Evolutionary conservation across 1,139 yeast species (phyloP).

Genomic region (Pneumocystis jirovecii): DNA sequence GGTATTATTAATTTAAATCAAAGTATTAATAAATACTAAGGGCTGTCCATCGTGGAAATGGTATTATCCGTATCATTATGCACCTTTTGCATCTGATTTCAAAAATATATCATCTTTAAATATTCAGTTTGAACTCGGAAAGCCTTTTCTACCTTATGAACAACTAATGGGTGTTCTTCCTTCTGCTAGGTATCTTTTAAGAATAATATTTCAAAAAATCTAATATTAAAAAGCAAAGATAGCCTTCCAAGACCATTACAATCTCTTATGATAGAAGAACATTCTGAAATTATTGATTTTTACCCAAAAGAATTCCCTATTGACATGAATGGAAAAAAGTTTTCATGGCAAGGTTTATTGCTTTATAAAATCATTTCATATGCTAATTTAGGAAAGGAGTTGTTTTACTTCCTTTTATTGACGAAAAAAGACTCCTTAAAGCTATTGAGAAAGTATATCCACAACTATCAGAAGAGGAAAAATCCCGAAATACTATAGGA

Average conservation of each 20-base stretch:
- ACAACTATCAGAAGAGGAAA: constrained; percentile 52
- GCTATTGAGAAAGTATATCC: constrained; percentile 55
- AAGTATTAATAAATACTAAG: background rate
- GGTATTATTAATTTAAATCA: background rate
- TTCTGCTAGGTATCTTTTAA: constrained; percentile 38
- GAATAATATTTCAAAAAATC: background rate
- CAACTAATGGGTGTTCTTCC: constrained; percentile 96
- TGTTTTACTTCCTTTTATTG: constrained; percentile 79
- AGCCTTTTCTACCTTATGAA: constrained; percentile 84
- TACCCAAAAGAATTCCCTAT: constrained; percentile 80
- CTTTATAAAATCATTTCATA: background rate
- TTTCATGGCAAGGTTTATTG: constrained; percentile 72
- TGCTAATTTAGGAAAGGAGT: constrained; percentile 23
- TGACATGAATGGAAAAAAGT: constrained; percentile 89
- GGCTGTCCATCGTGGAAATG: constrained; percentile 99
- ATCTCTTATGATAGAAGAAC: constrained; percentile 63
- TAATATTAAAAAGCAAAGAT: constrained; percentile 45
- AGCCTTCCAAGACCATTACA: constrained; percentile 73
- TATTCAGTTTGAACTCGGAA: constrained; percentile 50
- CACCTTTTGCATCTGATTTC: constrained; percentile 92
- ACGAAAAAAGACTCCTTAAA: constrained; percentile 53
- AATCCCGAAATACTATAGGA: constrained; percentile 38
- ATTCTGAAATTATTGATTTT: constrained; percentile 77
- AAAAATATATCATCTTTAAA: constrained; percentile 43
- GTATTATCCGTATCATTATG: constrained; percentile 95